Percentiles rank a stretch among this genome's conserved stretches.
Evolutionary conservation across 2,329 filamentous ascomycete species (phyloP).

Genomic region (Tolypocladium guangdongense): DNA sequence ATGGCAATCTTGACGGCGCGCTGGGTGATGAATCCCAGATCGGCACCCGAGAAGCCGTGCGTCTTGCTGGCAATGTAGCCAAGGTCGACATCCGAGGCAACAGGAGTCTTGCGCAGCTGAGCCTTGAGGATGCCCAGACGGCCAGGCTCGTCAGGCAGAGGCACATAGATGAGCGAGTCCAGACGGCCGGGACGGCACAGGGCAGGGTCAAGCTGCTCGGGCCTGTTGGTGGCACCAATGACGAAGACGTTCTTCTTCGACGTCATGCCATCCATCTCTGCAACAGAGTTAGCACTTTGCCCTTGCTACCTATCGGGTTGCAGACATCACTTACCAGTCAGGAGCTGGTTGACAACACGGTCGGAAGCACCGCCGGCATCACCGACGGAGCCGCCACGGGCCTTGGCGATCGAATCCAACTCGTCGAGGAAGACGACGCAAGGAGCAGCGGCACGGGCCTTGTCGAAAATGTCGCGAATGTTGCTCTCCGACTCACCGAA

Average conservation of each 20-base stretch:
- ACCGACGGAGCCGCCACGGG: conserved; percentile 89
- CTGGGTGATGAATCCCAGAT: conserved; percentile 98
- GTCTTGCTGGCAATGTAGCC: conserved; percentile 92
- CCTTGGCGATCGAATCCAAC: conserved; percentile 98
- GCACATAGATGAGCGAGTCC: conserved; percentile 96
- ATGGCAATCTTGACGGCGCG: conserved; percentile 98
- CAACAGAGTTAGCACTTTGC: conserved; percentile 26
- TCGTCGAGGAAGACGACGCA: conserved; percentile 99
- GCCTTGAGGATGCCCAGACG: conserved; percentile 86
- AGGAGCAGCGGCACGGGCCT: conserved; percentile 93
- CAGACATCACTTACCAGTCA: conserved; percentile 61
- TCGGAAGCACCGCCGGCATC: conserved; percentile 97
- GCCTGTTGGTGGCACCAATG: conserved; percentile 96
- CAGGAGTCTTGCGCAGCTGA: conserved; percentile 96
- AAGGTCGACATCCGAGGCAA: conserved; percentile 77
- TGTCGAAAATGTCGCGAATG: conserved; percentile 99
- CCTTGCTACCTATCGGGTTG: no score
- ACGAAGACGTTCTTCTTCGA: conserved; percentile 99
- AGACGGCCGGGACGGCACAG: conserved; percentile 97
- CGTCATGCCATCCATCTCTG: conserved; percentile 99
- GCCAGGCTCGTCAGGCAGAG: conserved; percentile 82
- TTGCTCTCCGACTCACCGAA: conserved; percentile 99
- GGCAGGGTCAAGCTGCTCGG: conserved; percentile 95
- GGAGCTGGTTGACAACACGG: conserved; percentile 98
- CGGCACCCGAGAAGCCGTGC: conserved; percentile 97